Percentiles rank a stretch among this genome's conserved stretches.
These are phyloP conservation scores for Endothia cerciana DNA, from an alignment of 2,329 filamentous ascomycete species.

Conservation along the genomic window DNA sequence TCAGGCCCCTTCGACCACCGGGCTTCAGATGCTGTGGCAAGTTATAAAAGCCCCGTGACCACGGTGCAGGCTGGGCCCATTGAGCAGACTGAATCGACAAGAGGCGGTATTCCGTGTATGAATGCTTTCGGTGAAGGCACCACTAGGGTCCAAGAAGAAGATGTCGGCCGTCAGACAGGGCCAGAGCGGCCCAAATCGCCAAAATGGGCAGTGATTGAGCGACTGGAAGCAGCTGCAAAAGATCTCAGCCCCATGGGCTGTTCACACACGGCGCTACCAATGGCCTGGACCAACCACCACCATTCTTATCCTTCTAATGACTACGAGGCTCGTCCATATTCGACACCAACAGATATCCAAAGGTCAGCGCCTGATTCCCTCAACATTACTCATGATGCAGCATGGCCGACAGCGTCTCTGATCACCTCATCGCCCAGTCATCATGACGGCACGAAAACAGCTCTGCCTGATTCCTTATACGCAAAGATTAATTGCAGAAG, in stretches of 20 bases:
- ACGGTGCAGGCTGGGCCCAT: neutral
- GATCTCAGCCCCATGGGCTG: neutral
- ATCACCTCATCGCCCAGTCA: neutral
- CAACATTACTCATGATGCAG: neutral
- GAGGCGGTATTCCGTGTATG: neutral
- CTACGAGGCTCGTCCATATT: too few relatives aligned
- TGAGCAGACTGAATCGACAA: conserved; percentile 35
- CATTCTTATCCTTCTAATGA: neutral
- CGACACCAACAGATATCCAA: neutral
- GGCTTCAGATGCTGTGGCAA: neutral
- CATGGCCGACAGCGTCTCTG: neutral
- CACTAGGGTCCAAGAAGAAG: neutral
- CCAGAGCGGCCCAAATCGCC: conserved; percentile 22
- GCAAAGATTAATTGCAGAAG: neutral
- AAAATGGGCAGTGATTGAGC: conserved; percentile 22
- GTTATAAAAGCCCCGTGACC: neutral
- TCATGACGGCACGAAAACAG: neutral
- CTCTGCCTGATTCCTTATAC: neutral
- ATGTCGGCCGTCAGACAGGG: neutral
- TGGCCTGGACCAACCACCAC: neutral
- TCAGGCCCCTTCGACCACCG: neutral
- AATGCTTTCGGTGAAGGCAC: neutral
- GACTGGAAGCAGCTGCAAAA: conserved; percentile 22
- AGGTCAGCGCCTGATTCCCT: neutral
- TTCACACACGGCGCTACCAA: neutral